Evolutionary conservation across 331 rosid genomes (phyloP), one percentile per base, ranked within the genome.

Genomic region (Pyrus hybrid): DNA sequence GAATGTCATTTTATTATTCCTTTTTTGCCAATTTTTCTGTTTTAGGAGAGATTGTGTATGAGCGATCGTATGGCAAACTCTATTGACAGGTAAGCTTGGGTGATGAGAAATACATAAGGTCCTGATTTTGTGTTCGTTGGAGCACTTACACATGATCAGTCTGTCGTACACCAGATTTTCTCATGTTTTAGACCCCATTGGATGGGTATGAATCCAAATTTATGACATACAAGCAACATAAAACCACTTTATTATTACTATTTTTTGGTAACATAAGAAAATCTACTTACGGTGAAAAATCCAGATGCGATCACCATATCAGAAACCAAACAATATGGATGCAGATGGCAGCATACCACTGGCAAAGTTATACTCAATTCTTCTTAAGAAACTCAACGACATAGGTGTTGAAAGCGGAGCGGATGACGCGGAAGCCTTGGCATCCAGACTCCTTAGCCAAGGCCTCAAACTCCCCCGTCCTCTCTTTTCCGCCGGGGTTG

Each of bases 401-500:
- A 21, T 90, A 85, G 60, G 93, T 87, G 79, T 92, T 92, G 85
- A 94, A 92, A 76, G 93, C 97, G 70, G 20, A 25, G 17, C 89
- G 81, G 5, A 2, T 14, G 2, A 94, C 91, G 29, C 47, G 73
- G 84, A 94, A 85, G n/a, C 85, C 96, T 76, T 85, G 79, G 80
- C 88, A 94, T 17, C 96, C 99, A 16, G 96, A 86, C 1, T 85
- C 90, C 64, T 83, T 90, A 4, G 96, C 95, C 78, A 94, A 76
- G 49, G 84, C 92, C 80, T 88, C 83, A 63, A 92, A 94, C 82
- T 94, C 96, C 45, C 84, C 83, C 20, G 99, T 90, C 71, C 97
- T 90, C 81, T 94, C 99, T 82, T 92, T 94, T 4, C 97, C 96
- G 18, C 96, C 97, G 0, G 96, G 96, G 74, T 86, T 92, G 22